phyloP scores from a whole-genome alignment of 805 yeast species.

The Pichia rugopelliculosa region DNA sequence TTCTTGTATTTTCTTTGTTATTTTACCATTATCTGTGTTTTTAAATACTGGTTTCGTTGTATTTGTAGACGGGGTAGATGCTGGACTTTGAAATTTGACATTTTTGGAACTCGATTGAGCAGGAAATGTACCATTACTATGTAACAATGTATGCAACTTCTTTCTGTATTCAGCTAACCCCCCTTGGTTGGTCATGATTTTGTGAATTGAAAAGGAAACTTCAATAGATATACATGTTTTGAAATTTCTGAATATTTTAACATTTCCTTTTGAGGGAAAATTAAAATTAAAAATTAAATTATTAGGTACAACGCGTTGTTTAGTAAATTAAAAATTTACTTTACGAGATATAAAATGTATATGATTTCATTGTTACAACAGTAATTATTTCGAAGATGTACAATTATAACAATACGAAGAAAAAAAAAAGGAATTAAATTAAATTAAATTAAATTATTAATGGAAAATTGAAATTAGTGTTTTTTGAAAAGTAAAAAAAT shows the following conservation, averaged over 20 bases:
- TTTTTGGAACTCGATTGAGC: background rate
- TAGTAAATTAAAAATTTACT: no score
- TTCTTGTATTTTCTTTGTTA: conserved; percentile 1
- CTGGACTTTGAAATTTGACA: background rate
- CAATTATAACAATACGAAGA: no score
- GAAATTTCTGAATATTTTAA: background rate
- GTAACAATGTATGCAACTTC: conserved; percentile 2
- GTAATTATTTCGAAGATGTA: no score
- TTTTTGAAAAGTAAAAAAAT: background rate
- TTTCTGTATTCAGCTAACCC: conserved; percentile 3
- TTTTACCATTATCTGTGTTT: background rate
- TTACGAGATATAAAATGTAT: no score
- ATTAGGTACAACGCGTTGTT: no score
- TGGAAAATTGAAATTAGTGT: background rate
- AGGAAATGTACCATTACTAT: background rate
- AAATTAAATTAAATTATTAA: background rate
- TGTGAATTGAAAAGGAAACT: background rate
- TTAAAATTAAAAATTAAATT: no score
- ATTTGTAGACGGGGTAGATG: background rate
- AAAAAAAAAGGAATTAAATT: background rate
- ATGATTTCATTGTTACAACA: no score
- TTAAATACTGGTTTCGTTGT: background rate
- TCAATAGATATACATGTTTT: background rate
- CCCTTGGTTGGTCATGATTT: background rate
- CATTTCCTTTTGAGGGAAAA: background rate